Evolutionary conservation across 2,329 filamentous ascomycete genomes (phyloP).

Genomic region (Hortaea werneckii): DNA sequence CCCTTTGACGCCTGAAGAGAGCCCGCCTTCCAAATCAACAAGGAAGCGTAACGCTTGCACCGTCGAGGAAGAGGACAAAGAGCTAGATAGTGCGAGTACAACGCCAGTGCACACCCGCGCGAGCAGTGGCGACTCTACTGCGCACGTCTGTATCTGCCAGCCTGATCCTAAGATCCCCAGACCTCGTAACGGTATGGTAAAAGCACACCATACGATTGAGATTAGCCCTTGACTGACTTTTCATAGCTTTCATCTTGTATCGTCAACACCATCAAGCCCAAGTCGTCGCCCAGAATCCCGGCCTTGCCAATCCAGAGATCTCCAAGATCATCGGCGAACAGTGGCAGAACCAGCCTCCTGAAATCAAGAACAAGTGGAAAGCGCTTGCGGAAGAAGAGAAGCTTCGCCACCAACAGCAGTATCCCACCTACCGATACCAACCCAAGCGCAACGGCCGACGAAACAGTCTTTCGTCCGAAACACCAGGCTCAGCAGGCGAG

Average conservation of each 20-base stretch:
- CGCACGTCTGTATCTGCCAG: constrained; percentile 57
- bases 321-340: constrained; percentile 93
- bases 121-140: constrained; percentile 31
- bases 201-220: constrained; percentile 8
- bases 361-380: constrained; percentile 79
- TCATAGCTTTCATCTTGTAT: constrained; percentile 89
- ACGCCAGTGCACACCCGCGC: constrained; percentile 20
- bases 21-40: constrained; percentile 22
- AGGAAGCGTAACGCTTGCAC: constrained; percentile 24
- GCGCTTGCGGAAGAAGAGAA: constrained; percentile 88
- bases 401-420: constrained; percentile 73
- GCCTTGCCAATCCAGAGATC: constrained; percentile 87
- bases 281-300: constrained; percentile 74
- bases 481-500: constrained; percentile 22
- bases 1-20: constrained; percentile 28
- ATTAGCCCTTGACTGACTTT: constrained; percentile 16
- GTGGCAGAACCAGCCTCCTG: constrained; percentile 69
- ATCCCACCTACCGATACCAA: constrained; percentile 90
- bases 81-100: constrained; percentile 12
- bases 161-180: constrained; percentile 62
- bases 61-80: constrained; percentile 23
- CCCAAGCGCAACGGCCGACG: constrained; percentile 52
- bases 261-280: constrained; percentile 82
- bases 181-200: constrained; percentile 55
- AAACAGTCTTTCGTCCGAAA: constrained; percentile 23